Percentiles rank a stretch among this genome's conserved stretches.
Evolutionary conservation across 768 basidiomycete genomes (phyloP).

Genomic region (Antrodiella citrinella): DNA sequence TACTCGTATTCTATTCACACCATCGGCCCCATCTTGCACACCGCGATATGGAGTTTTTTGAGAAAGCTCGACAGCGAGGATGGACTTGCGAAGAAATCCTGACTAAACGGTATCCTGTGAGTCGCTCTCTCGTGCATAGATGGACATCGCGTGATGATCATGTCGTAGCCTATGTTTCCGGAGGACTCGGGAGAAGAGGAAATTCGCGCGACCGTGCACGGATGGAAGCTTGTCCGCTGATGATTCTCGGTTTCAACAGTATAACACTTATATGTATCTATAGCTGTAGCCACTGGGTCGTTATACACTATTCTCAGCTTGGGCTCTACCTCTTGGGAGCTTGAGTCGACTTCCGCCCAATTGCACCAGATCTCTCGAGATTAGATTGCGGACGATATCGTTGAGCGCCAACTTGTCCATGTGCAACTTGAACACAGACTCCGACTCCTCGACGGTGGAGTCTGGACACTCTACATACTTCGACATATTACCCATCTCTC

Average conservation of each 20-base stretch:
- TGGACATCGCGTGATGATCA: not conserved
- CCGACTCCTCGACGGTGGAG: too few species aligned
- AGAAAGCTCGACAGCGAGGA: constrained; percentile 46
- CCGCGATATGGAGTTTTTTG: constrained; percentile 79
- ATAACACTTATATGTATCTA: too few species aligned
- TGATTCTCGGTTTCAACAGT: not conserved
- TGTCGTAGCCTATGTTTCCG: constrained; percentile 75
- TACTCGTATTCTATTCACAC: constrained; percentile 86
- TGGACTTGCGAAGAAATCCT: constrained; percentile 73
- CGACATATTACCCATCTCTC: too few species aligned
- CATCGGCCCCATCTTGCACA: constrained; percentile 80
- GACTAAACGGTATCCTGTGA: constrained; percentile 53
- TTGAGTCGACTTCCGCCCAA: too few species aligned
- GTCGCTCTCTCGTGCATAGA: constrained; percentile 16
- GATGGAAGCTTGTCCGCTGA: constrained; percentile 53
- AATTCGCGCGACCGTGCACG: constrained; percentile 77
- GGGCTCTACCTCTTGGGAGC: too few species aligned
- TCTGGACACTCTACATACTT: too few species aligned
- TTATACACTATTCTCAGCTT: too few species aligned
- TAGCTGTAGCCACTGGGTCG: too few species aligned
- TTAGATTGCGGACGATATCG: too few species aligned
- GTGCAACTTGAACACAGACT: too few species aligned
- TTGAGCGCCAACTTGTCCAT: too few species aligned
- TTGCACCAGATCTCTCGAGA: too few species aligned
- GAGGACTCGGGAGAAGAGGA: constrained; percentile 76